Evolutionary conservation across 106 monocot genomes (phyloP).

Genomic region (Dactylorhiza incarnata): DNA sequence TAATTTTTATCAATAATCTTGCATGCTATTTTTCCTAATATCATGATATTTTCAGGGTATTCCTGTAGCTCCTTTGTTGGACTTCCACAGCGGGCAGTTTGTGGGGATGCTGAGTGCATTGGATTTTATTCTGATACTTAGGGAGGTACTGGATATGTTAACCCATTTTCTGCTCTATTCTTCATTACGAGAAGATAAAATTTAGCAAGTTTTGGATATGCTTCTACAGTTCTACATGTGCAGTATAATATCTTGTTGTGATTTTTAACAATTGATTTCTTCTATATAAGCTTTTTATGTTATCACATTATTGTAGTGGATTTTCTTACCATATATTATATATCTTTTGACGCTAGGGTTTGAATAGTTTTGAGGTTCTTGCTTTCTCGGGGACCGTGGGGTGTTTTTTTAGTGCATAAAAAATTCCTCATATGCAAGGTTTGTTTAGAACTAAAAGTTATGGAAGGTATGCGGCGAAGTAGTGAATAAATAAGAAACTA

Average conservation of each 20-base stretch:
- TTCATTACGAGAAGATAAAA: neutral
- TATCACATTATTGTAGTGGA: neutral
- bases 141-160: slow-evolving; percentile 42
- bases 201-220: neutral
- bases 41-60: slow-evolving; percentile 47
- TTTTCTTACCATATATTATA: neutral
- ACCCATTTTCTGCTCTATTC: neutral
- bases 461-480: too few relatives aligned
- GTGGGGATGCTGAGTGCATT: slow-evolving; percentile 80
- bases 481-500: too few relatives aligned
- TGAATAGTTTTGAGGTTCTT: neutral
- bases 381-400: neutral
- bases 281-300: neutral
- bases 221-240: too few relatives aligned
- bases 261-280: neutral
- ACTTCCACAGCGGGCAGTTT: slow-evolving; percentile 61
- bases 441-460: too few relatives aligned
- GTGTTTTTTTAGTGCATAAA: neutral
- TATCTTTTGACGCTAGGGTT: neutral
- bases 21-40: neutral
- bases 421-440: neutral
- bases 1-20: neutral
- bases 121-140: slow-evolving; percentile 92
- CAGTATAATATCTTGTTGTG: slow-evolving; percentile 4
- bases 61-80: slow-evolving; percentile 91